A percentile compares a stretch with the other conserved stretches of the same genome.
Conservation (phyloP, 345 rosid genomes). For the Orychophragmus violaceus region DNA sequence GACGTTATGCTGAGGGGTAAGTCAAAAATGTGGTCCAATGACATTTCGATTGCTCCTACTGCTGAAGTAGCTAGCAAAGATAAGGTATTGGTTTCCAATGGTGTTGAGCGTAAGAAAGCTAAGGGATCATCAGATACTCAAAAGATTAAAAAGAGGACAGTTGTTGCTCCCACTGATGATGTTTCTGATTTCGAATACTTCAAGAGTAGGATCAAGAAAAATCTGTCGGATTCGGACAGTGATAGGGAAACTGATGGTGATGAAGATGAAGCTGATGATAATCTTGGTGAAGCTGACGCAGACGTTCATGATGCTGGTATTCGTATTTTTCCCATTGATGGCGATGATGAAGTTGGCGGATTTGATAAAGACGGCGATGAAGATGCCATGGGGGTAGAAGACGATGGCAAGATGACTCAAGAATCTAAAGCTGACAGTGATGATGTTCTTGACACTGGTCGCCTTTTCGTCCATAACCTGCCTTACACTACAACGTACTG, state of each 20-base stretch:
- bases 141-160: slow-evolving; percentile 28
- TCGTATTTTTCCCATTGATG: slow-evolving; percentile 17
- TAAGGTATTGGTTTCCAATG: slow-evolving; percentile 11
- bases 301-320: slow-evolving; percentile 18
- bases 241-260: slow-evolving; percentile 26
- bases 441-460: slow-evolving; percentile 45
- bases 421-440: slow-evolving; percentile 39
- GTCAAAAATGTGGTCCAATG: slow-evolving; percentile 81
- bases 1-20: slow-evolving; percentile 67
- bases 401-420: slow-evolving; percentile 28
- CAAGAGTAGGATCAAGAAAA: slow-evolving; percentile 76
- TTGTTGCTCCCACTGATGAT: slow-evolving; percentile 39
- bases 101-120: slow-evolving; percentile 25
- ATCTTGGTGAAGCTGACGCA: slow-evolving; percentile 13
- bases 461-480: slow-evolving; percentile 83
- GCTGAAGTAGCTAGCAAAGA: slow-evolving; percentile 23
- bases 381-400: slow-evolving; percentile 24
- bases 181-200: slow-evolving; percentile 83
- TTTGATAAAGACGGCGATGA: slow-evolving; percentile 48
- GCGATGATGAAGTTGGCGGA: slow-evolving; percentile 6
- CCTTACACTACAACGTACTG: slow-evolving; percentile 66
- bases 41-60: slow-evolving; percentile 36
- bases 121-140: slow-evolving; percentile 17
- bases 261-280: slow-evolving; percentile 18
- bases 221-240: slow-evolving; percentile 68